These are phyloP conservation scores for Colletotrichum kahawae DNA, from an alignment of 2,329 filamentous ascomycete genomes.

Conservation along the genomic window DNA sequence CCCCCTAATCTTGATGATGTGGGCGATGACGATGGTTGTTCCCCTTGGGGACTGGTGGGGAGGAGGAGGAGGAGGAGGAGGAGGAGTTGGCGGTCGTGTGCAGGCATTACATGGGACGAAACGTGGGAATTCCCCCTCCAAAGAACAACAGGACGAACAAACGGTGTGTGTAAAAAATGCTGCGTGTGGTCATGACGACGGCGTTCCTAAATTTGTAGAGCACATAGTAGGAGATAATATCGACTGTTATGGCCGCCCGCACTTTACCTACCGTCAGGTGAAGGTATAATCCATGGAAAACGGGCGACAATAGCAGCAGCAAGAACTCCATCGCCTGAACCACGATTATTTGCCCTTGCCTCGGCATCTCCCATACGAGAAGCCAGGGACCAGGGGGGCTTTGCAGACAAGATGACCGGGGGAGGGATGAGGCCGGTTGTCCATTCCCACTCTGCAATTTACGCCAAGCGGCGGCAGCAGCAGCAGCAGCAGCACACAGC, in stretches of 20 bases:
- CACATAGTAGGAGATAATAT: neutral
- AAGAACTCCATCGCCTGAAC: neutral
- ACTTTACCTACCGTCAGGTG: neutral
- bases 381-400: neutral
- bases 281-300: constrained; percentile 10
- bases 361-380: constrained; percentile 15
- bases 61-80: neutral
- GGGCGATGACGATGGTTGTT: neutral
- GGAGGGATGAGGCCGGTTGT: constrained; percentile 6
- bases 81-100: neutral
- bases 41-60: neutral
- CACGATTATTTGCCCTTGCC: neutral
- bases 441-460: neutral
- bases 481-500: neutral
- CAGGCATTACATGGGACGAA: constrained; percentile 10
- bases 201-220: constrained; percentile 5
- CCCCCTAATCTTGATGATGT: neutral
- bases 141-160: neutral
- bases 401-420: neutral
- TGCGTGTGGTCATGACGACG: neutral
- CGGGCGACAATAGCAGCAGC: neutral
- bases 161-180: neutral
- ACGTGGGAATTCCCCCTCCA: neutral
- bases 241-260: neutral
- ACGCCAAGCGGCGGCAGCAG: neutral